Evolutionary conservation across 163 green algal species (phyloP), one percentile per base, ranked within the genome.

Genomic region (Chlorella variabilis): DNA sequence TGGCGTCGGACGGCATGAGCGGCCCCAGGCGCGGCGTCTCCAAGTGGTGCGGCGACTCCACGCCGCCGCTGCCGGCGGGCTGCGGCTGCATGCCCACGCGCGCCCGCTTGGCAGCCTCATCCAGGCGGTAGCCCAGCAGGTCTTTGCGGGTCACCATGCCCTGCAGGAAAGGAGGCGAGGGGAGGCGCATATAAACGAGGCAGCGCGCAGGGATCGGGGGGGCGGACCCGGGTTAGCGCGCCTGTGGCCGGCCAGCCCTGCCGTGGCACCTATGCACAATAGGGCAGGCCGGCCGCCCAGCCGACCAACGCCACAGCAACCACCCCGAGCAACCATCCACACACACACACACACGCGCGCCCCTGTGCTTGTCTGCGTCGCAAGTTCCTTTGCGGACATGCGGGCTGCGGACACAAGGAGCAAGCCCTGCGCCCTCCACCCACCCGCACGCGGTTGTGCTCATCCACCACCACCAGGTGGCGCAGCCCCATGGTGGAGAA

Each of bases 401-500:
- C n/a, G n/a, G n/a, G n/a, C n/a, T n/a, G n/a, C n/a, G n/a, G n/a
- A n/a, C n/a, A n/a, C n/a, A n/a, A n/a, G n/a, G n/a, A n/a, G n/a
- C n/a, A n/a, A n/a, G n/a, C n/a, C n/a, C n/a, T n/a, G n/a, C 17
- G 9, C 27, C 67, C 34, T 4, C 5, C 27, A 39, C 49, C 3
- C 48, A 71, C 87, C 69, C 85, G 83, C 34, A 91, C 83, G 33
- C 84, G 78, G 66, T 91, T 91, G 77, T 88, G 83, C 42, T 89
- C 88, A 80, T 97, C 94, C 36, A 96, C 90, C 29, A 98, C 91
- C 0, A 93, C 79, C 5, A 98, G 82, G 86, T 98, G 95, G 0
- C 95, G 84, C 82, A 98, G 83, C 42, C 94, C 95, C 87, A 98
- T 94, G 71, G 90, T 95, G 17, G 88, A 85, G 80, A 98, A 98